Percentiles rank a stretch among this genome's conserved stretches.
phyloP scores from a whole-genome alignment of 345 rosid species.

The Syzygium aqueum region DNA sequence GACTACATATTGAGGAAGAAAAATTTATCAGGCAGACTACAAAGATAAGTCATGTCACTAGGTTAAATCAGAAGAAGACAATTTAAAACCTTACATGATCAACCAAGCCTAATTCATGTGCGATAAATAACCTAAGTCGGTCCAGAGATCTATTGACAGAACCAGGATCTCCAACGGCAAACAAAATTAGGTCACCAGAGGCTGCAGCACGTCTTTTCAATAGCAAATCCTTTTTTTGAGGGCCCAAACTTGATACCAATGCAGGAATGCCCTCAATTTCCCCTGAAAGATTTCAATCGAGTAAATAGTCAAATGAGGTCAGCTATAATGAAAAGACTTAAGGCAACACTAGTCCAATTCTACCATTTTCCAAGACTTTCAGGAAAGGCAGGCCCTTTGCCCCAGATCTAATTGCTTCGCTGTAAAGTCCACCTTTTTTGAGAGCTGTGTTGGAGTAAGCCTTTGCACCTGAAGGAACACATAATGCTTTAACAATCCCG shows the following conservation, averaged over 20 bases:
- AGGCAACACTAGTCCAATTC: neutral
- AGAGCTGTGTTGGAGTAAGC: slow-evolving; percentile 76
- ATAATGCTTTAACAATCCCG: slow-evolving; percentile 67
- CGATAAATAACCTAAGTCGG: slow-evolving; percentile 60
- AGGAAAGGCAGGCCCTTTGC: slow-evolving; percentile 94
- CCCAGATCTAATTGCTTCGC: slow-evolving; percentile 81
- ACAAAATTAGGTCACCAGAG: slow-evolving; percentile 83
- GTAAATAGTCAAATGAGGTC: neutral
- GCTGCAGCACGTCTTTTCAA: slow-evolving; percentile 55
- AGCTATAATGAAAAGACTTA: neutral
- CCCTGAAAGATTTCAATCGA: slow-evolving; percentile 14
- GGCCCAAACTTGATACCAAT: slow-evolving; percentile 63
- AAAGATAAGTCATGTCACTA: neutral
- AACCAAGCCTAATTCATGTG: slow-evolving; percentile 64
- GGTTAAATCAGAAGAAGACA: neutral
- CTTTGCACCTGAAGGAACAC: slow-evolving; percentile 77
- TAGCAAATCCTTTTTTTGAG: slow-evolving; percentile 30
- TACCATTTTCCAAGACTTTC: slow-evolving; percentile 88
- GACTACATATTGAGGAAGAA: slow-evolving; percentile 33
- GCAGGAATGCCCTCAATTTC: slow-evolving; percentile 77
- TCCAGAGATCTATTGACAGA: slow-evolving; percentile 77
- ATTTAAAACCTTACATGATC: slow-evolving; percentile 50
- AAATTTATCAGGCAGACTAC: neutral
- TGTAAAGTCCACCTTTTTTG: slow-evolving; percentile 84
- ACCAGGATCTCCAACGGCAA: slow-evolving; percentile 70